Evolutionary conservation across 2,329 filamentous ascomycete species (phyloP), one percentile per base, ranked within the genome.

Genomic region (Aspergillus felis): DNA sequence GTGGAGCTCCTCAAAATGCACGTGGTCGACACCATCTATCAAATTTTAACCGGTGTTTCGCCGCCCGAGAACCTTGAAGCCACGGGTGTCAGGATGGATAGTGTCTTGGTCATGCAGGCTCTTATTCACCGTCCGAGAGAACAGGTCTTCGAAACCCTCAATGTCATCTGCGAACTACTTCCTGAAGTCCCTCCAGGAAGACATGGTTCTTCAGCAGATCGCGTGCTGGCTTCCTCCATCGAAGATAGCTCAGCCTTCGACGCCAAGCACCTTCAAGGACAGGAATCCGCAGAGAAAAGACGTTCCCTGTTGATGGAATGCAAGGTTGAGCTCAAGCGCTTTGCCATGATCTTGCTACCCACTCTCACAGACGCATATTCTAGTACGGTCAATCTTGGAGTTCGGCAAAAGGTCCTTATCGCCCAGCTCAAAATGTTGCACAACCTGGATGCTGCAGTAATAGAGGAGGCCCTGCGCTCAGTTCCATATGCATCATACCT

Each of bases 371-470:
- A 99, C 72, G 93, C 92, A 0, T 99, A 96, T 70, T 97, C 94
- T 10, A 97, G 94, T 74, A 99, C 94, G 0, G 93, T 99, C 62
- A 99, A 99, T 69, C 78, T 97, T 17, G 91, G 86, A 56, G 94
- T 99, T 44, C 89, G 95, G 24, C 91, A 97, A 71, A 97, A 96
- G 76, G 94, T 99, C 2, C 82, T 99, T 35, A 91, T 87, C 22
- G 94, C 93, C n/a, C 94, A 99, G 69, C 79, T 97, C 48, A 97
- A 97, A 78, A 97, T 99, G 91, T 83, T 99, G 9, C 96, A 92
- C 12, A 96, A 97, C 63, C 78, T 99, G n/a, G 91, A 97, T 65
- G 87, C 86, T 47, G 81, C 84, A 41, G 91, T 99, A 52, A 83
- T 99, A 3, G 84, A 91, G 60, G 93, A 97, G 66, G 89, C 93